Base-by-base conservation (phyloP, 176 grass and related monocot genomes). In the Bothriochloa decipiens region DNA sequence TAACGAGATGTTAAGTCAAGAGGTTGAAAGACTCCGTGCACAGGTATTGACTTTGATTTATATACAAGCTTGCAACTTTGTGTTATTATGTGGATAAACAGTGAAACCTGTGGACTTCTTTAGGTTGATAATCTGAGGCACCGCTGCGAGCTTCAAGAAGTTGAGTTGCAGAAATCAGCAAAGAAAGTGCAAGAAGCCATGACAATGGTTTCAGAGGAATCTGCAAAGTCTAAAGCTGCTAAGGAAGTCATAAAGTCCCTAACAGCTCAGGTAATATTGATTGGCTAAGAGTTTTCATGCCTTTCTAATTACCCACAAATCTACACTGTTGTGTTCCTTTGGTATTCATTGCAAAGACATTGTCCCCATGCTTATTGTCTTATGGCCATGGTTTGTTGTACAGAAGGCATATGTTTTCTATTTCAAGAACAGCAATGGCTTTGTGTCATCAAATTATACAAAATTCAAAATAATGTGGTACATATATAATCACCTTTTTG, bases 211-310 rank as follows among this genome's bases (percentile, higher is more conserved):
- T 81, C 89, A 76, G 96, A 96, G 84, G 96, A 96, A 87, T 99
- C 96, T 72, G 86, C 91, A 62, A 99, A 99, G 81, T 99, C 96
- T 68, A 99, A 92, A 83, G 93, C 93, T 84, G 96, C 93, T 33
- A 99, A 96, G 88, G 96, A 99, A 92, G 93, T 99, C 74, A 94
- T 96, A 88, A 99, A 96, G 86, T 87, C 96, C 68, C 83, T 99
- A 74, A 94, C 96, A 52, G 82, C 91, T 15, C 91, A 99, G 89
- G 96, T 96, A 81, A 75, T 45, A 63, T 79, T 84, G 66, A 27
- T 43, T 69, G 25, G 39, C 63, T 61, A 78, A 81, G 10, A 86
- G 52, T 35, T 72, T 45, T 49, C 17, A 57, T 76, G 53, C 45
- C 66, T 82, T 62, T 46, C 12, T 70, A 66, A 43, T 70, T 74